Evolutionary conservation across 2,329 filamentous ascomycete species (phyloP), one percentile per base, ranked within the genome.

Genomic region (Trichoderma sp.): DNA sequence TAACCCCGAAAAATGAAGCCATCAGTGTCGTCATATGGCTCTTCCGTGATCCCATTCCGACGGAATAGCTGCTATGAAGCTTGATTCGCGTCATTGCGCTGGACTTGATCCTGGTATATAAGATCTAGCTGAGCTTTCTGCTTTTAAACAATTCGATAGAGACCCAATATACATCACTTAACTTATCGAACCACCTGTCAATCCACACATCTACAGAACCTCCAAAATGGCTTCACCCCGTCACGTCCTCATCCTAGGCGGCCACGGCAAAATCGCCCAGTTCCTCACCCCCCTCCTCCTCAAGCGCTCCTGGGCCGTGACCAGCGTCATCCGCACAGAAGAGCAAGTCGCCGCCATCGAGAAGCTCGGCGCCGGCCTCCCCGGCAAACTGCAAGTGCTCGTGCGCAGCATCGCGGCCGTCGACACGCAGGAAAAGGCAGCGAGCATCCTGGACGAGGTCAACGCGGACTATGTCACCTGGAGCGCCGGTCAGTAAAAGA

Each of bases 191-290:
- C 33, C 2, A 27, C n/a, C 29, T 19, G 5, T 43, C 19, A 19
- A 19, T 8, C 33, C 11, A 24, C 16, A 21, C 16, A 6, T 19
- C 14, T 2, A 14, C 47, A 47, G 29, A 65, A 65, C 3, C 19
- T 13, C 29, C 56, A 52, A 33, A 7, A 70, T 70, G 68, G 47
- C 68, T 47, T 58, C 52, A 11, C 74, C 79, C 52, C 77, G 77
- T 53, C 83, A 87, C 76, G 88, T 94, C 70, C 88, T 94, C 71
- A 81, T 96, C 73, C 87, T 96, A 72, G 92, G 92, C 75, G 93
- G 92, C 75, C 92, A 94, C 82, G 93, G 93, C 81, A 93, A 94
- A 78, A 81, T 96, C 70, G 87, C 92, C 73, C 88, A 92, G 70
- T 81, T 90, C 55, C 85, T 96, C 49, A 96, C 92, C 10, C 91